Conservation (phyloP, 2,329 filamentous ascomycete genomes). For the Monilinia laxa region DNA sequence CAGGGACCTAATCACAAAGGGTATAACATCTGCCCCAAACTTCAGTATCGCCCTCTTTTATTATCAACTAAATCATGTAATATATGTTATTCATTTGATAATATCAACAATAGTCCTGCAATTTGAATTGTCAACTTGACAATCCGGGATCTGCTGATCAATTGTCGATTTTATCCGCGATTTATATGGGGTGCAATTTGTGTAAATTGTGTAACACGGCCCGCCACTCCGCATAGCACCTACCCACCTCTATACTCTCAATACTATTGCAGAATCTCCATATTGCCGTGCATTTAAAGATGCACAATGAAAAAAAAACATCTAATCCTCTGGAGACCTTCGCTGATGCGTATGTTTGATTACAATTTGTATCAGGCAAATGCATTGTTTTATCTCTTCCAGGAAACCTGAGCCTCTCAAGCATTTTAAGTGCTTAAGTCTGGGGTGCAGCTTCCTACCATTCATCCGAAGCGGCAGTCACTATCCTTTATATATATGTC, state of each 20-base stretch:
- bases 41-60: background rate
- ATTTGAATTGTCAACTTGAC: background rate
- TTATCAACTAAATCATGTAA: background rate
- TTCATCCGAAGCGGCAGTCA: background rate
- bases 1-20: background rate
- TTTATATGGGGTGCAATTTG: constrained; percentile 13
- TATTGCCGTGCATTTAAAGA: background rate
- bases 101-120: background rate
- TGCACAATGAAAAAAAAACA: background rate
- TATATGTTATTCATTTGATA: background rate
- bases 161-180: constrained; percentile 16
- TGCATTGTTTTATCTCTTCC: background rate
- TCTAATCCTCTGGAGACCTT: background rate
- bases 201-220: constrained; percentile 22
- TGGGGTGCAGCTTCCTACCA: background rate
- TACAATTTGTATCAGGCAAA: background rate
- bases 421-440: background rate
- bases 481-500: background rate
- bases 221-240: constrained; percentile 15
- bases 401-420: background rate
- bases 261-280: constrained; percentile 1
- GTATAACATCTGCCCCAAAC: no score
- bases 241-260: background rate
- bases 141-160: constrained; percentile 18
- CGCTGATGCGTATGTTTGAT: no score